Evolutionary conservation across 352 stramenopile genomes (phyloP).

Genomic region (Blastocystis sp.): DNA sequence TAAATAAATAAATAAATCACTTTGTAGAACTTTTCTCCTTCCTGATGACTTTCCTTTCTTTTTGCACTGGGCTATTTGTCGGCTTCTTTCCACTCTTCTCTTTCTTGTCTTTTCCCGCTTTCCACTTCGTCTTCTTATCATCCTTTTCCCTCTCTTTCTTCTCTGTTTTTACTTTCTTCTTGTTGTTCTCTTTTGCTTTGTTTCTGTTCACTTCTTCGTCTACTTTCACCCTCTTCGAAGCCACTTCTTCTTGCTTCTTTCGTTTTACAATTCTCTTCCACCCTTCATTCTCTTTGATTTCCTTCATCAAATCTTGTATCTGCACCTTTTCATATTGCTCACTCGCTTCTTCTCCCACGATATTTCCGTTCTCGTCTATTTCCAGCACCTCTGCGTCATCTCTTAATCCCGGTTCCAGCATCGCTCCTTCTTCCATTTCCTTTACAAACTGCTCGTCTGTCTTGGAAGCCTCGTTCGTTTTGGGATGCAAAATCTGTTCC

Average conservation of each 20-base stretch:
- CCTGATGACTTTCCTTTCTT: slow-evolving; percentile 23
- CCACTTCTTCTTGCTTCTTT: background rate
- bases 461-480: background rate
- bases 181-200: background rate
- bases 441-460: background rate
- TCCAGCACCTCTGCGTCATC: slow-evolving; percentile 29
- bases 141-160: slow-evolving; percentile 1
- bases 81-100: background rate
- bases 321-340: background rate
- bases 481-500: slow-evolving; percentile 2
- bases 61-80: background rate
- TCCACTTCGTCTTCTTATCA: slow-evolving; percentile 16
- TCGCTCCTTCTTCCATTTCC: background rate
- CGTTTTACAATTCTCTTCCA: background rate
- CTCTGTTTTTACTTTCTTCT: slow-evolving; percentile 23
- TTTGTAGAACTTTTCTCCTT: background rate
- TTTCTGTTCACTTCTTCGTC: background rate
- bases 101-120: slow-evolving; percentile 22
- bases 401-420: background rate
- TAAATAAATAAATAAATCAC: too few relatives aligned
- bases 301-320: background rate
- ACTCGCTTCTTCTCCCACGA: background rate
- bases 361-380: background rate
- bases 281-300: background rate
- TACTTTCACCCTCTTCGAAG: background rate